phyloP scores from a whole-genome alignment of 192 early-diverging fungal genomes.

The Pilaira anomala region DNA sequence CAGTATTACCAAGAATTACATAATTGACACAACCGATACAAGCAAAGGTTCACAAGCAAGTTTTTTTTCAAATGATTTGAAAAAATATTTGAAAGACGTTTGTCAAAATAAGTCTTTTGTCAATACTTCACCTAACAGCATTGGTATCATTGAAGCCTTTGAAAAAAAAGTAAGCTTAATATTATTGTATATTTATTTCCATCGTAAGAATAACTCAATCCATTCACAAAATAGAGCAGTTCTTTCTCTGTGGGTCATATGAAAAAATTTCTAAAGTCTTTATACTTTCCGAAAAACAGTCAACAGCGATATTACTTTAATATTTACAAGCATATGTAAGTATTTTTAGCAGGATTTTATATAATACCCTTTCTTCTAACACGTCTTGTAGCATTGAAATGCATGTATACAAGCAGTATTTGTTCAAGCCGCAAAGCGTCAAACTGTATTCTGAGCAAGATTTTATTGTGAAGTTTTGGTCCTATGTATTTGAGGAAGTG shows the following conservation, averaged over 20 bases:
- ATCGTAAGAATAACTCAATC: constrained; percentile 2
- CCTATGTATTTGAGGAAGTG: constrained; percentile 3
- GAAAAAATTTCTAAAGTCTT: not conserved
- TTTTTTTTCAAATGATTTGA: no score
- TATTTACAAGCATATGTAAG: constrained; percentile 5
- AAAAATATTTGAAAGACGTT: no score
- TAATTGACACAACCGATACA: not conserved
- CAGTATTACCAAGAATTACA: not conserved
- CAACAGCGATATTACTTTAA: not conserved
- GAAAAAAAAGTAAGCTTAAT: not conserved
- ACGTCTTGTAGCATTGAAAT: not conserved
- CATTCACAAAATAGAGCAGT: constrained; percentile 1
- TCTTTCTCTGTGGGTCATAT: not conserved
- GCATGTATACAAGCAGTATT: not conserved
- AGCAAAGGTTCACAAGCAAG: not conserved
- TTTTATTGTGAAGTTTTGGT: constrained; percentile 13
- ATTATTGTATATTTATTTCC: constrained; percentile 12
- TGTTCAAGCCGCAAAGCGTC: constrained; percentile 8
- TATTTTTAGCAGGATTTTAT: constrained; percentile 5
- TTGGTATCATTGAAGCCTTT: no score
- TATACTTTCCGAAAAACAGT: not conserved
- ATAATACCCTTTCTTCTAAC: constrained; percentile 5
- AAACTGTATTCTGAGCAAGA: constrained; percentile 12
- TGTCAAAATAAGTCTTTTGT: no score
- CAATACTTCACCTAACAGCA: no score